Base-by-base conservation (phyloP, 148 eudicot species). In the Camellia sinensis region DNA sequence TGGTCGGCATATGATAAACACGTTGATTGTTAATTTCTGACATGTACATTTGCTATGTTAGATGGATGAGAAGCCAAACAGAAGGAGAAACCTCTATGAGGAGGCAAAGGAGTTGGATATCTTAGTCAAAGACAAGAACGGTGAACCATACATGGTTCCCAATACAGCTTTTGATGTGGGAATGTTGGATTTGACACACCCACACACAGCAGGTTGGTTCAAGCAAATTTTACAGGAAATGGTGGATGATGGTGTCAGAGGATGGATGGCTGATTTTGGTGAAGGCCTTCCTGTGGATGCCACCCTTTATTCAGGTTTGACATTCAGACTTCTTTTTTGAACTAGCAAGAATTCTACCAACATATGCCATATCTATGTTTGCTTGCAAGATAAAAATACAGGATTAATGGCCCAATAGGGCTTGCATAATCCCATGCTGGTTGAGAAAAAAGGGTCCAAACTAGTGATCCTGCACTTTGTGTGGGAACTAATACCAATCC, bases 231-330 rank as follows among this genome's bases (percentile, higher is more conserved):
- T 96, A 54, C 85, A 84, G 72, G 94, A 91, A 70, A 96, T 96
- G 99, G 97, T 94, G 41, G 88, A 93, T 72, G 98, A 90, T 67
- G 99, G 99, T 79, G 93, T 96, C 56, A 82, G 94, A 82, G 99
- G 99, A 80, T 94, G 99, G 98, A 96, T 96, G 99, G 99, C 99
- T 78, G 99, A 96, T 87, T 96, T 96, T 79, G 99, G 99, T 54
- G 99, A 96, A 87, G 98, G 97, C 75, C 89, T 96, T 29, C 99
- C 99, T 0, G 92, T 94, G 59, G 99, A 96, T 87, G 93, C 97
- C 43, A 83, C 84, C 79, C 91, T 96, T 74, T 92, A 89, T 82
- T 96, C 98, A 87, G 99, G 99, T 95, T 82, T 19, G 83, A 48
- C 17, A 79, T 19, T 44, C 76, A 29, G 54, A 74, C 68, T 46